Evolutionary conservation across 1,284 basidiomycete genomes (phyloP).

Genomic region (Apiotrichum gracile): DNA sequence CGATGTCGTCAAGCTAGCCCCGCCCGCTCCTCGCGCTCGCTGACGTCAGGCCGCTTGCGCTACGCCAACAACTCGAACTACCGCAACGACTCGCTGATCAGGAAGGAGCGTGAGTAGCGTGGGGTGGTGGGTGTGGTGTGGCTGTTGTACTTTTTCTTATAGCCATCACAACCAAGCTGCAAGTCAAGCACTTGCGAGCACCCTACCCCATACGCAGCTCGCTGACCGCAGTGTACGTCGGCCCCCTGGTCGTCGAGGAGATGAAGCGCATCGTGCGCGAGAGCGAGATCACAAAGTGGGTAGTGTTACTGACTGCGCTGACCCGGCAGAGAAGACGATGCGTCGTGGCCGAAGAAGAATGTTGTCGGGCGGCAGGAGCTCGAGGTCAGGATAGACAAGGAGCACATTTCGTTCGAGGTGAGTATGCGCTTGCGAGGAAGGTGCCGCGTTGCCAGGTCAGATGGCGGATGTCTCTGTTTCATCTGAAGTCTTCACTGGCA

Average conservation of each 20-base stretch:
- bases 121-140: no score
- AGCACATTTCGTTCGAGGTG: slow-evolving; percentile 97
- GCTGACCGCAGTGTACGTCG: slow-evolving; percentile 74
- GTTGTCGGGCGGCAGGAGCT: slow-evolving; percentile 96
- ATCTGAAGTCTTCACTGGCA: no score
- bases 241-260: slow-evolving; percentile 84
- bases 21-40: no score
- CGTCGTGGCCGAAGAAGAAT: slow-evolving; percentile 97
- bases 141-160: no score
- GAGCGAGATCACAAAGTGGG: slow-evolving; percentile 90
- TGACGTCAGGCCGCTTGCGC: slow-evolving; percentile 62
- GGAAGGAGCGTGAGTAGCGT: slow-evolving; percentile 89
- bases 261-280: slow-evolving; percentile 90
- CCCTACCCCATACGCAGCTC: background rate
- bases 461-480: no score
- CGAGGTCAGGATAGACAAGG: slow-evolving; percentile 86
- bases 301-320: background rate
- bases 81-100: slow-evolving; percentile 90
- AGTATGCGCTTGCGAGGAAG: no score
- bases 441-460: no score
- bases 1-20: no score
- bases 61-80: slow-evolving; percentile 99
- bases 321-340: slow-evolving; percentile 80
- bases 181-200: no score
- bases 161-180: no score